These are phyloP conservation scores for Funneliformis geosporum DNA, from an alignment of 192 early-diverging fungal genomes.

Conservation along the genomic window DNA sequence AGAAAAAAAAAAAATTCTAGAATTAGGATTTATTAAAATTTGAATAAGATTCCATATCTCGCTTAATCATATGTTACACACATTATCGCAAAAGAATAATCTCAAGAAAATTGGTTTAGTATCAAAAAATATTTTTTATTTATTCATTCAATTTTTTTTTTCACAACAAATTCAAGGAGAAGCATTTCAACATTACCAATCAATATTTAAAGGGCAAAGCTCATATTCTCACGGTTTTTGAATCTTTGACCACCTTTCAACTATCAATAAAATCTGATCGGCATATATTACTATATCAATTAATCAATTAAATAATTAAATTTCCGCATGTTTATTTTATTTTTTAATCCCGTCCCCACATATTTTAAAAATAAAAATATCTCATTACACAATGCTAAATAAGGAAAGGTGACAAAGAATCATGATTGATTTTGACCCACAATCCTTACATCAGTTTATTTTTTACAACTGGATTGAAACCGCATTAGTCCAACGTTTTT, in stretches of 20 bases:
- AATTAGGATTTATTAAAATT: not conserved
- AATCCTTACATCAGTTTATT: no score
- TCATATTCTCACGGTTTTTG: not conserved
- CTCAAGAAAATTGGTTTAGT: no score
- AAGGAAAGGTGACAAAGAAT: not conserved
- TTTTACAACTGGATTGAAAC: no score
- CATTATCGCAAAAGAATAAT: not conserved
- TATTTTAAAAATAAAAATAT: not conserved
- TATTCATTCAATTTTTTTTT: no score
- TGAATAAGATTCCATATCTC: not conserved
- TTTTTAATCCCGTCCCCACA: not conserved
- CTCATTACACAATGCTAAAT: not conserved
- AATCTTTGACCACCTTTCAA: not conserved
- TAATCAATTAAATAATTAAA: not conserved
- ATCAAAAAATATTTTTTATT: no score
- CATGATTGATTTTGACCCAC: no score
- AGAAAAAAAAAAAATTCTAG: not conserved
- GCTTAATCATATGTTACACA: not conserved
- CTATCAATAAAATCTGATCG: not conserved
- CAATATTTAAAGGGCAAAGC: no score
- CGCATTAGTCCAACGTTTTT: no score
- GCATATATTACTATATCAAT: not conserved
- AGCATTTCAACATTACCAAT: not conserved
- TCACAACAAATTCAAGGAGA: not conserved
- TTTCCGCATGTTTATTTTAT: not conserved